A percentile compares a stretch with the other conserved stretches of the same genome.
These are phyloP conservation scores for Neurospora sp. DNA, from an alignment of 495 filamentous ascomycete species.

Conservation along the genomic window DNA sequence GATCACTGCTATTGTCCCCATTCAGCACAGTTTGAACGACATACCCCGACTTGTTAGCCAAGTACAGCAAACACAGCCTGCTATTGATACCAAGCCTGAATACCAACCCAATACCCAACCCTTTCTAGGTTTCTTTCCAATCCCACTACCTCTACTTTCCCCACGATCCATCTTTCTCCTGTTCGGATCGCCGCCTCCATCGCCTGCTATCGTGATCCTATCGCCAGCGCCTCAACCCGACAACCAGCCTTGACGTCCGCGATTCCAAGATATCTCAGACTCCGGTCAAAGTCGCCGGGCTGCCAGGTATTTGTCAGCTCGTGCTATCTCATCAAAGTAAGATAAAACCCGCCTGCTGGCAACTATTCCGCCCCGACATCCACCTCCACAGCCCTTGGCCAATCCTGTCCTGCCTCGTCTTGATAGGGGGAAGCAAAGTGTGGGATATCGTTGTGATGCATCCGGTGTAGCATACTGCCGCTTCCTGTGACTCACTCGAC, in stretches of 20 bases:
- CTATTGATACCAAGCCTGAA: background rate
- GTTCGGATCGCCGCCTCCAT: background rate
- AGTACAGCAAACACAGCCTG: background rate
- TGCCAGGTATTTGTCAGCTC: constrained; percentile 2
- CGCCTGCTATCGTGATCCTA: background rate
- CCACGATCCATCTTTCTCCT: background rate
- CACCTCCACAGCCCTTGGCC: constrained; percentile 9
- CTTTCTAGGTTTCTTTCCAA: background rate
- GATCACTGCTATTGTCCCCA: background rate
- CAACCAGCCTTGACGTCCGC: background rate
- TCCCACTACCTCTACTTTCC: background rate
- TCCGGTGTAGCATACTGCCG: constrained; percentile 7
- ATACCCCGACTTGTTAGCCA: background rate
- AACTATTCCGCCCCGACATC: background rate
- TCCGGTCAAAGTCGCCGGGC: constrained; percentile 1
- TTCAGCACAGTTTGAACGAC: background rate
- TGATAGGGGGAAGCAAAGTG: background rate
- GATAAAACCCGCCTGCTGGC: constrained; percentile 1
- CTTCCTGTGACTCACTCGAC: constrained; percentile 21
- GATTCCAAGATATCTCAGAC: background rate
- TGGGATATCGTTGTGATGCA: constrained; percentile 4
- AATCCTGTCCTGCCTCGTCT: constrained; percentile 7
- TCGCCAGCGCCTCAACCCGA: background rate
- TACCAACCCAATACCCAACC: background rate
- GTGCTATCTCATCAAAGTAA: constrained; percentile 3